Evolutionary conservation across 2,329 filamentous ascomycete species (phyloP).

Genomic region (Phoma sp.): DNA sequence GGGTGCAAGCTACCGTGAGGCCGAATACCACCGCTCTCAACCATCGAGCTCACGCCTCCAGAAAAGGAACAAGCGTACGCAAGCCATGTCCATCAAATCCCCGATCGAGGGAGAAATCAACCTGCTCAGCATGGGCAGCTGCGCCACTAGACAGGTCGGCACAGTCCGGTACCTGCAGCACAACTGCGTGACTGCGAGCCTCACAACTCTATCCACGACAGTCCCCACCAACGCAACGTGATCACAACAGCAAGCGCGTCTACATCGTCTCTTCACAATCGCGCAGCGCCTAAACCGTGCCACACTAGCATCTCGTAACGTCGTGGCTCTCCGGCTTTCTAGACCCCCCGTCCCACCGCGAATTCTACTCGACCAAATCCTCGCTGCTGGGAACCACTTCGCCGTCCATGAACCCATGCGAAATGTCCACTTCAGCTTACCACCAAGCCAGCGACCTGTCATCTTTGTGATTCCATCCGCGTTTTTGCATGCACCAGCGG

Average conservation of each 20-base stretch:
- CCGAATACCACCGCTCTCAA: no score
- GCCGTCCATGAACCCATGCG: not conserved
- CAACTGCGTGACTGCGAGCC: not conserved
- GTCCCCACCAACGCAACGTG: not conserved
- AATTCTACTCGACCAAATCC: constrained; percentile 16
- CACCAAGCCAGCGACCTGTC: not conserved
- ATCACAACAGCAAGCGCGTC: constrained; percentile 1
- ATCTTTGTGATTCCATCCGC: constrained; percentile 6
- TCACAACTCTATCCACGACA: not conserved
- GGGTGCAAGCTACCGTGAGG: no score
- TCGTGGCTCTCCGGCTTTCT: not conserved
- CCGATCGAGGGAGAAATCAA: no score
- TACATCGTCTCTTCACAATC: constrained; percentile 3
- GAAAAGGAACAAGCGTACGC: no score
- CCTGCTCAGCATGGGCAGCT: no score
- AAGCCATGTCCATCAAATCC: no score
- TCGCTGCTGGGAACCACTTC: not conserved
- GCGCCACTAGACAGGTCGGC: no score
- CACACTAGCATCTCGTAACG: not conserved
- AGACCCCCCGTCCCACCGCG: not conserved
- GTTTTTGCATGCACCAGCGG: constrained; percentile 17
- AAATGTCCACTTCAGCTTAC: constrained; percentile 3
- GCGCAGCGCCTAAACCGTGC: constrained; percentile 5
- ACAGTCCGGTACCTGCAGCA: not conserved
- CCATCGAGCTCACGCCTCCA: no score